Evolutionary conservation across 2,329 filamentous ascomycete genomes (phyloP).

Genomic region (Xylaria arbuscula): DNA sequence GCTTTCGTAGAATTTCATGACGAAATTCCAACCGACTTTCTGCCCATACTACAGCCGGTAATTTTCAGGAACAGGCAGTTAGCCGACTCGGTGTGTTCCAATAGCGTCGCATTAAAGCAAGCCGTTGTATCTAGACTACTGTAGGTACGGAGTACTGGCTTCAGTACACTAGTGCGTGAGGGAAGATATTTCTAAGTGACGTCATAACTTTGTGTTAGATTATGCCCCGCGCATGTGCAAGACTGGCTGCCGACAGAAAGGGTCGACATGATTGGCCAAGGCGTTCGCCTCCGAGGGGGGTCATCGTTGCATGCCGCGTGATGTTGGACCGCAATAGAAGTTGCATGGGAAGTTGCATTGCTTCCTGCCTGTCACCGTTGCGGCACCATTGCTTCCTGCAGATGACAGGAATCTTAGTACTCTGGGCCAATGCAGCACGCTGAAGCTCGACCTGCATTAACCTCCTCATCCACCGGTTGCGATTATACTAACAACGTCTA

Average conservation of each 20-base stretch:
- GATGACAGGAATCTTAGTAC: neutral
- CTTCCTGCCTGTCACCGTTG: conserved; percentile 20
- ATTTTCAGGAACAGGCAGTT: conserved; percentile 34
- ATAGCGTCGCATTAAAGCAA: conserved; percentile 3
- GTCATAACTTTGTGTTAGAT: conserved; percentile 25
- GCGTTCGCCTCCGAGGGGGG: neutral
- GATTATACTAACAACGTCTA: neutral
- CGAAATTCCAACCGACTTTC: neutral
- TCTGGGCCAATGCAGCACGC: conserved; percentile 1
- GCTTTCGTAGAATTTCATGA: neutral
- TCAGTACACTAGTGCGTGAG: neutral
- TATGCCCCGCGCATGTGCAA: conserved; percentile 20
- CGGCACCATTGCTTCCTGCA: conserved; percentile 7
- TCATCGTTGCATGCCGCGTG: conserved; percentile 22
- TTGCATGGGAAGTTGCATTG: conserved; percentile 2
- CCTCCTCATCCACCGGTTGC: conserved; percentile 1
- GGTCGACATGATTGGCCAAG: conserved; percentile 15
- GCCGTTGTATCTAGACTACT: neutral
- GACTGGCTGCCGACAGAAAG: conserved; percentile 8
- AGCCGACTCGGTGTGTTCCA: neutral
- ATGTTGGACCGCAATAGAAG: conserved; percentile 2
- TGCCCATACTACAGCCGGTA: neutral
- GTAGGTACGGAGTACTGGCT: conserved; percentile 5
- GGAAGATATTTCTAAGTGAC: conserved; percentile 28
- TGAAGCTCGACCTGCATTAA: neutral